Base-by-base conservation (phyloP, 768 basidiomycete genomes). In the Hemileccinum impolitum region DNA sequence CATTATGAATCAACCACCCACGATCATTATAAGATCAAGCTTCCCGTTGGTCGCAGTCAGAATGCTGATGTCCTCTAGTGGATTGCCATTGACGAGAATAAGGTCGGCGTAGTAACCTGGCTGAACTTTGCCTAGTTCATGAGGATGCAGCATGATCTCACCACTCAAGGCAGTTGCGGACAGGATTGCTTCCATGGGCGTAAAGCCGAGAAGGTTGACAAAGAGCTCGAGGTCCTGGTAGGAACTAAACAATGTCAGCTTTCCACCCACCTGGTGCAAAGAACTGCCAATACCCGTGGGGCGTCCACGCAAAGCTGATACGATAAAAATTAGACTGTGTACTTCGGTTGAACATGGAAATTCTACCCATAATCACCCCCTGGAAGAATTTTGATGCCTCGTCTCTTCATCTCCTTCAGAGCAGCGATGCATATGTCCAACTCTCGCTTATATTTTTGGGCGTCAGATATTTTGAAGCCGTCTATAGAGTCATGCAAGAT, bases 101-200 rank as follows among this genome's bases (percentile, higher is more conserved):
- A 72, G 57, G 43, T 71, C 70, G 5, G 70, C 69, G 17, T 65
- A 72, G 50, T 64, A 72, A 10, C 70, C 70, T 1, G 69, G 66
- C 17, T 63, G 59, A 36, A 72, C 61, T 43, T 70, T 70, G 2
- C 69, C 70, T 6, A 72, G 54, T 14, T 70, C 69, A 15, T 70
- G 42, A 1, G 69, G 68, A 41, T 63, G 70, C 39, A 62, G 19
- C 66, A 70, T 68, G 18, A 71, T 44, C 47, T 71, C 69, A 15
- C 69, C 70, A 12, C 70, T 69, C n/a, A 65, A 49, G 0, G 65
- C 64, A 0, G 69, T 72, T 12, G 66, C 69, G 3, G 68, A 61
- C 25, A 70, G 17, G 34, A 71, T 71, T 9, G 67, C 66, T 36
- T 71, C 69, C 69, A 71, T 68, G 8, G 70, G 70, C 0, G 67